Percentiles rank a stretch among this genome's conserved stretches.
These are phyloP conservation scores for Tetrapisispora fleetii DNA, from an alignment of 805 yeast species.

Conservation along the genomic window DNA sequence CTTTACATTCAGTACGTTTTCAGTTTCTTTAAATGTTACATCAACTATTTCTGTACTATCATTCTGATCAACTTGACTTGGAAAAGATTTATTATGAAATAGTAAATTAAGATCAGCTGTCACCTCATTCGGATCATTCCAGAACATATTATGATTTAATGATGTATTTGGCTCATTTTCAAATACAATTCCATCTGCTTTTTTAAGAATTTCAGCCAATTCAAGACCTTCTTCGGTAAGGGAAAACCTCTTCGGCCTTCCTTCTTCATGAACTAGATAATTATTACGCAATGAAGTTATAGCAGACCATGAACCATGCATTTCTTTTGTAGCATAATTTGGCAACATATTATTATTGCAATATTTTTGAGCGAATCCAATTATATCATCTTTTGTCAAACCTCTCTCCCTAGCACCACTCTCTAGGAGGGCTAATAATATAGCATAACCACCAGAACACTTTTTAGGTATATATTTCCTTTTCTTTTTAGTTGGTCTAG, in stretches of 20 bases:
- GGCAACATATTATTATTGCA: conserved; percentile 49
- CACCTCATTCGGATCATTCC: conserved; percentile 3
- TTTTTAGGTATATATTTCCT: conserved; percentile 57
- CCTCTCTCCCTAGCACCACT: conserved; percentile 45
- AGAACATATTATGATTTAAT: neutral
- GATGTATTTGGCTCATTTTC: conserved; percentile 8
- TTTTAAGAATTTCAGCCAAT: conserved; percentile 48
- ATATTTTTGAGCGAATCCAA: conserved; percentile 42
- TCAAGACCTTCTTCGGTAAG: conserved; percentile 62
- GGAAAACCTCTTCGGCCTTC: conserved; percentile 50
- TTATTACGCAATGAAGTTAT: conserved; percentile 52
- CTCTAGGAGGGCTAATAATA: conserved; percentile 48
- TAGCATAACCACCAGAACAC: conserved; percentile 80
- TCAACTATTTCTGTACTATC: conserved; percentile 10
- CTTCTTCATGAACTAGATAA: conserved; percentile 44
- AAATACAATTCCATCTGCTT: conserved; percentile 34
- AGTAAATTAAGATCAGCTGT: conserved; percentile 16
- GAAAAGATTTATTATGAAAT: neutral
- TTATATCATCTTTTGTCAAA: conserved; percentile 50
- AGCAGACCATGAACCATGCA: conserved; percentile 69
- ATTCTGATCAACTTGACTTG: neutral
- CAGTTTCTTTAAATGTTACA: conserved; percentile 10
- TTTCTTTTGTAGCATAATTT: conserved; percentile 52
- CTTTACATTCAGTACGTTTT: neutral
- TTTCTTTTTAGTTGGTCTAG: conserved; percentile 8